A percentile compares a stretch with the other conserved stretches of the same genome.
phyloP scores from a whole-genome alignment of 2,329 filamentous ascomycete species.

The Phyllosticta paracitricarpa region DNA sequence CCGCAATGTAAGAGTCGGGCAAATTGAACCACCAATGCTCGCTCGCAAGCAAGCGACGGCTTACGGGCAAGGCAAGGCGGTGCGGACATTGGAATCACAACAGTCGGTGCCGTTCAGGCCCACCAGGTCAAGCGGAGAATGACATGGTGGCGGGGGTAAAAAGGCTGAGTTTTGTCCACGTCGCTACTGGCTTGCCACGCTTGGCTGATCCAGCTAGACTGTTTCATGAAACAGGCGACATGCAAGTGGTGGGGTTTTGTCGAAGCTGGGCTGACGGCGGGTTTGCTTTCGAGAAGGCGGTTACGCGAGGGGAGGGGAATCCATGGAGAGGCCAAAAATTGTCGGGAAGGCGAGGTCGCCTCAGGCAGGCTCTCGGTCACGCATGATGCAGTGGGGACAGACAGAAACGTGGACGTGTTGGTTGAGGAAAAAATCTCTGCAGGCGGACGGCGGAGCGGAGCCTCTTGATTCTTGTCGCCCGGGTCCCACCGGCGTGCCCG shows the following conservation, averaged over 20 bases:
- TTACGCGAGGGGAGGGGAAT: not conserved
- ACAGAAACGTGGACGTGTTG: not conserved
- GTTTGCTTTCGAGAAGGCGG: not conserved
- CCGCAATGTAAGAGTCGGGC: not conserved
- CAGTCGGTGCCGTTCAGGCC: not conserved
- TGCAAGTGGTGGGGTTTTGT: not conserved
- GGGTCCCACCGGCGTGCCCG: conserved; percentile 4
- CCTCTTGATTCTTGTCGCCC: conserved; percentile 6
- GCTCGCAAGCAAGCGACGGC: not conserved
- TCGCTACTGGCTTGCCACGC: not conserved
- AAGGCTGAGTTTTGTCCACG: not conserved
- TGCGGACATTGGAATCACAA: not conserved
- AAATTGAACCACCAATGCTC: not conserved
- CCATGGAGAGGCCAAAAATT: not conserved
- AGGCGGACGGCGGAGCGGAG: conserved; percentile 10
- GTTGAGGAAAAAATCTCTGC: conserved; percentile 11
- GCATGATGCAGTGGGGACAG: not conserved
- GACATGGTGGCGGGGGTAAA: not conserved
- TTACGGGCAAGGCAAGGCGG: not conserved
- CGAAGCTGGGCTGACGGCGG: not conserved
- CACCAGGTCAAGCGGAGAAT: not conserved
- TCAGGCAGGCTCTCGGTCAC: not conserved
- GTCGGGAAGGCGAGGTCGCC: not conserved
- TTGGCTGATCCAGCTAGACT: not conserved
- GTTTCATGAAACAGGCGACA: not conserved